A percentile compares a stretch with the other conserved stretches of the same genome.
Evolutionary conservation across 805 yeast species (phyloP).

Genomic region (Sporopachydermia lactativora): DNA sequence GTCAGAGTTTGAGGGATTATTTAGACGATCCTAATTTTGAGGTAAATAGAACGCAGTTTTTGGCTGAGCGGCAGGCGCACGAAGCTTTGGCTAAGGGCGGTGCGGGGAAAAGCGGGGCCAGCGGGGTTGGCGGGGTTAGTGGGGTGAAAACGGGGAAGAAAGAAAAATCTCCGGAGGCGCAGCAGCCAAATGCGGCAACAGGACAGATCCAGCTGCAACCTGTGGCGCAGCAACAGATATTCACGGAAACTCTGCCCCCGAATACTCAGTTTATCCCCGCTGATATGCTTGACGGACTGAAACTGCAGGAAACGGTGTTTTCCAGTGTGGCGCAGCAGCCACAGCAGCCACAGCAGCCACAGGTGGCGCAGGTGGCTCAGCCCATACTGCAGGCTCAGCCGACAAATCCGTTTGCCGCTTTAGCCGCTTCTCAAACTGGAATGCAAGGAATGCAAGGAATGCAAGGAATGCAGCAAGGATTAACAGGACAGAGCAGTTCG

Average conservation of each 20-base stretch:
- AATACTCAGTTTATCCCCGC: constrained; percentile 14
- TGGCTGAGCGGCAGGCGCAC: constrained; percentile 46
- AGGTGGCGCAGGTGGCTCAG: constrained; percentile 4
- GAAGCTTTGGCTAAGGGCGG: constrained; percentile 7
- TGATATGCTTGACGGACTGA: constrained; percentile 11
- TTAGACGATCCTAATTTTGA: constrained; percentile 79
- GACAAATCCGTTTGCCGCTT: constrained; percentile 9
- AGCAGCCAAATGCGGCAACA: constrained; percentile 21
- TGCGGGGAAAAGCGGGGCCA: too few relatives aligned
- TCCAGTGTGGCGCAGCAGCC: constrained; percentile 12
- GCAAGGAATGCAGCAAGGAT: too few relatives aligned
- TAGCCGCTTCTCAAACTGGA: constrained; percentile 9
- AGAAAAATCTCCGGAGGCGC: constrained; percentile 9
- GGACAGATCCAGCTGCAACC: constrained; percentile 5
- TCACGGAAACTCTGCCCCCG: constrained; percentile 10
- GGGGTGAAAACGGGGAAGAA: too few relatives aligned
- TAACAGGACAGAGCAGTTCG: too few relatives aligned
- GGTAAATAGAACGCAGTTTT: constrained; percentile 58
- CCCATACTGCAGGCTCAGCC: constrained; percentile 4
- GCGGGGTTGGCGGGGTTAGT: too few relatives aligned
- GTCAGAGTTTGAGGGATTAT: constrained; percentile 78
- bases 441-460: too few relatives aligned
- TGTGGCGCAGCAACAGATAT: constrained; percentile 19
- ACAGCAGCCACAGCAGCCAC: constrained; percentile 7
- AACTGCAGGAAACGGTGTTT: constrained; percentile 13